Evolutionary conservation across 805 yeast species (phyloP), one percentile per base, ranked within the genome.

Genomic region (Grigorovia transvaalensis): DNA sequence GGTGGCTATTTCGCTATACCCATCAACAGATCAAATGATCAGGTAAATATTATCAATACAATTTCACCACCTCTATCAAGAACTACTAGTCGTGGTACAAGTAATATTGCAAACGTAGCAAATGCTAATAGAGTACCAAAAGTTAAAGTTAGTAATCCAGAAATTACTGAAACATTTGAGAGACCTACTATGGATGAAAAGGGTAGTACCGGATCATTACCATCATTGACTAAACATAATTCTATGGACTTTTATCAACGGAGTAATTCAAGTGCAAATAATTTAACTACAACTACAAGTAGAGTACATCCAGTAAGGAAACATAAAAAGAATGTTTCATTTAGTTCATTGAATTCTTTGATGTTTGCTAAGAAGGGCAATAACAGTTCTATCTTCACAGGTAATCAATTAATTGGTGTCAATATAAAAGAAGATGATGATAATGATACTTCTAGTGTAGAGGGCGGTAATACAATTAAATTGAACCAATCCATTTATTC

Each of bases 1-100:
- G 58, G 68, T 46, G 71, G 70, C 1, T 68, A 68, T 47, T 68
- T 68, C 54, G 68, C 68, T 1, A 57, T 68, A 15, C 72, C 72
- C 5, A 53, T 68, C 2, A 52, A 53, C 50, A 18, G 58, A 51
- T 9, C 51, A 41, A n/a, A 20, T 48, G 40, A 55, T 51, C 47
- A 49, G 23, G 11, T 49, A 18, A 38, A 38, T 38, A 38, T 15
- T 38, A n/a, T 38, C 15, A n/a, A 13, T n/a, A 38, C 46, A 18
- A 29, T 49, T 8, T 45, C 51, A 13, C 48, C 50, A 44, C 56
- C 58, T 9, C 30, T 58, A 17, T 54, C 60, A 5, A 46, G 59
- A 18, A 55, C 60, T 3, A 54, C 59, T 5, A 56, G 58, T 50
- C 50, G 57, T 40, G 58, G 61, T 20, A 49, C 47, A 2, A 29